Percentiles rank a stretch among this genome's conserved stretches.
Evolutionary conservation across 768 basidiomycete species (phyloP).

Genomic region (Suillus cothurnatus): DNA sequence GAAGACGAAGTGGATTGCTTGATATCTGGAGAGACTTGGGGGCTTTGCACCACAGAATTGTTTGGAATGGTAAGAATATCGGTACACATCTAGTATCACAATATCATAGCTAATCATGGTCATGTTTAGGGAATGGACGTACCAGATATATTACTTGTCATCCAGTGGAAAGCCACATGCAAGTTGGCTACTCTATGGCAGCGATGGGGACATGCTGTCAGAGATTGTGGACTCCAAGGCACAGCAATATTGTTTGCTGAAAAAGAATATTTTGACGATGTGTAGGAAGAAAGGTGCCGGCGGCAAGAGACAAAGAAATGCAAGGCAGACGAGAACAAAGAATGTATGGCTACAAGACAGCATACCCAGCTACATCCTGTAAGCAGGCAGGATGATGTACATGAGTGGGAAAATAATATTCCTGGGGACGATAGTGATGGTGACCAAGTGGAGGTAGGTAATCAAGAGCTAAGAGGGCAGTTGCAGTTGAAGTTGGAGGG

Average conservation of each 20-base stretch:
- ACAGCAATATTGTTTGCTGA: neutral
- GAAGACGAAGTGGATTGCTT: neutral
- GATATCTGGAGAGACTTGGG: neutral
- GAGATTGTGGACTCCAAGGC: neutral
- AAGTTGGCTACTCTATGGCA: neutral
- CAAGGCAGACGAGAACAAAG: neutral
- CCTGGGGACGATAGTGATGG: neutral
- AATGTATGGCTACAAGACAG: neutral
- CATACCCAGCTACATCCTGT: neutral
- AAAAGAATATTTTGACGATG: neutral
- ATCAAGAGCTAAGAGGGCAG: neutral
- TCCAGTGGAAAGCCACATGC: no score
- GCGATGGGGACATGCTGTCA: neutral
- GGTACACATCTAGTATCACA: neutral
- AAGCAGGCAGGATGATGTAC: neutral
- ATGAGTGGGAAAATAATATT: neutral
- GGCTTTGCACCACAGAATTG: neutral
- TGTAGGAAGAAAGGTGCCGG: neutral
- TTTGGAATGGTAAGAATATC: neutral
- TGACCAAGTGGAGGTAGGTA: neutral
- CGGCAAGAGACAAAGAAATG: neutral
- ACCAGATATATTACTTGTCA: no score
- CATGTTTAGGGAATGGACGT: neutral
- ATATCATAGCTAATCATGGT: neutral
- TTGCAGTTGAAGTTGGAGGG: neutral